Evolutionary conservation across 441 rosid species (phyloP).

Genomic region (Pelargonium cotyledonis): DNA sequence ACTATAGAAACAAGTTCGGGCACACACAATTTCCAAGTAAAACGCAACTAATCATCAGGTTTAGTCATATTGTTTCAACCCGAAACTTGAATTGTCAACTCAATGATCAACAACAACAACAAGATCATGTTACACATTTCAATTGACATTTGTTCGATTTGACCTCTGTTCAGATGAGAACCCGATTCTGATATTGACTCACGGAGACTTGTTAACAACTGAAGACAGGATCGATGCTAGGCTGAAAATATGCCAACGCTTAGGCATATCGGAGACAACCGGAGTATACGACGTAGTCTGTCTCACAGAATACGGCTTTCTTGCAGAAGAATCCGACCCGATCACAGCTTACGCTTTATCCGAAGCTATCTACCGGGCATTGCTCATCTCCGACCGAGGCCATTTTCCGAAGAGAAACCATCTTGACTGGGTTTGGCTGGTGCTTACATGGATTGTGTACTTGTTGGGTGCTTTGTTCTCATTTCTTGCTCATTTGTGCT

Average conservation of each 20-base stretch:
- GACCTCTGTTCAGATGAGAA: slow-evolving; percentile 40
- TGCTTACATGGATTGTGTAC: slow-evolving; percentile 33
- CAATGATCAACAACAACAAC: too few relatives aligned
- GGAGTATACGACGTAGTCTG: slow-evolving; percentile 47
- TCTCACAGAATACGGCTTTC: slow-evolving; percentile 48
- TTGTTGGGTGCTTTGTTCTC: slow-evolving; percentile 33
- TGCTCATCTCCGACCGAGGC: slow-evolving; percentile 47
- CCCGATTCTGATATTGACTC: slow-evolving; percentile 48
- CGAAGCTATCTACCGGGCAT: slow-evolving; percentile 46
- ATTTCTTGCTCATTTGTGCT: slow-evolving; percentile 39
- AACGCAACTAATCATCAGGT: too few relatives aligned
- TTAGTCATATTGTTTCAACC: too few relatives aligned
- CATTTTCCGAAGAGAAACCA: slow-evolving; percentile 36
- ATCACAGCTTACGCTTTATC: slow-evolving; percentile 41
- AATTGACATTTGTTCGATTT: neutral
- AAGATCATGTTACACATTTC: too few relatives aligned
- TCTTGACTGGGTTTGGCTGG: slow-evolving; percentile 30
- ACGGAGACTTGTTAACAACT: slow-evolving; percentile 40
- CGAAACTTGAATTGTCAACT: too few relatives aligned
- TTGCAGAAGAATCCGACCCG: slow-evolving; percentile 47
- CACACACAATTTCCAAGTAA: too few relatives aligned
- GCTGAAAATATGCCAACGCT: slow-evolving; percentile 36
- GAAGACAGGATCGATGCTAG: slow-evolving; percentile 49
- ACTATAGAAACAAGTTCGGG: too few relatives aligned
- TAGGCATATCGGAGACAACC: slow-evolving; percentile 35